These are phyloP conservation scores for Pterocarpus santalinus DNA, from an alignment of 306 rosid genomes.

Conservation along the genomic window DNA sequence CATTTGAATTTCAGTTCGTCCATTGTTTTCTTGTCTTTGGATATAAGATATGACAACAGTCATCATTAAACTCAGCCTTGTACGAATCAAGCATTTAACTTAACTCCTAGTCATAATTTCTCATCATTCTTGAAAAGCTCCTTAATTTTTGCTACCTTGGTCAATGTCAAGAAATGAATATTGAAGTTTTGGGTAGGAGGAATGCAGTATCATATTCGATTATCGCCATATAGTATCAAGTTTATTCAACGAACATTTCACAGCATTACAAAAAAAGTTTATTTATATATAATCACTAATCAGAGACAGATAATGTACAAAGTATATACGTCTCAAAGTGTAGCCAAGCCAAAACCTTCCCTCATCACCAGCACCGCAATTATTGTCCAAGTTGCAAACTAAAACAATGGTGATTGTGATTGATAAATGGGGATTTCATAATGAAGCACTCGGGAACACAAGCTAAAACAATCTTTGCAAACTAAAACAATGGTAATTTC, in stretches of 20 bases:
- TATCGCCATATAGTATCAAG: slow-evolving; percentile 9
- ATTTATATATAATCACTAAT: slow-evolving; percentile 30
- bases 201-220: not conserved
- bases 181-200: not conserved
- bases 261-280: slow-evolving; percentile 3
- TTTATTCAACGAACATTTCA: slow-evolving; percentile 25
- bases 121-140: not conserved
- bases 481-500: too few species aligned
- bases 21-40: not conserved
- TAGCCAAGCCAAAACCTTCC: slow-evolving; percentile 48
- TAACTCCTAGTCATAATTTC: not conserved
- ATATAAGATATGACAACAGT: not conserved
- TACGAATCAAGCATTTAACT: not conserved
- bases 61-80: too few species aligned
- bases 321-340: slow-evolving; percentile 29
- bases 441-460: too few species aligned
- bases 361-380: slow-evolving; percentile 40
- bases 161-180: not conserved
- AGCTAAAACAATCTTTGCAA: too few species aligned
- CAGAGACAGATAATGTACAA: slow-evolving; percentile 35
- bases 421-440: too few species aligned
- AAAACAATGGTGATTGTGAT: too few species aligned
- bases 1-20: not conserved
- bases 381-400: slow-evolving; percentile 41
- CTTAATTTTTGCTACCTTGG: not conserved